Conservation (phyloP, 805 yeast species). For the Lipomyces mesembrius region DNA sequence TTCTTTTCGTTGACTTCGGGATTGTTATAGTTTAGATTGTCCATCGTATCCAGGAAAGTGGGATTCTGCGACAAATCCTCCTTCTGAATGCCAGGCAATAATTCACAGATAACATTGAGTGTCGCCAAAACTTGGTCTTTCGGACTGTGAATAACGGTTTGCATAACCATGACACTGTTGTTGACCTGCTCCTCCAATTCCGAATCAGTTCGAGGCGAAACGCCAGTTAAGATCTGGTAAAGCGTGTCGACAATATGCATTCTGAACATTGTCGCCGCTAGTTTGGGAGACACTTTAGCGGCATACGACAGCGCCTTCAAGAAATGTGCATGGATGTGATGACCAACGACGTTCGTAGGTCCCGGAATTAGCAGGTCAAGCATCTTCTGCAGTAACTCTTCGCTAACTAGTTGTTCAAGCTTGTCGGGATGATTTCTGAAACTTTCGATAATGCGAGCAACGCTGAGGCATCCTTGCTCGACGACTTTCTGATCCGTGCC, state of each 20-base stretch:
- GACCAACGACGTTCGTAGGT: constrained; percentile 27
- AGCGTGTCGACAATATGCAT: constrained; percentile 56
- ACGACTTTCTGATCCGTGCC: constrained; percentile 62
- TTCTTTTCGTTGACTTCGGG: constrained; percentile 39
- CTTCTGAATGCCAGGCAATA: constrained; percentile 56
- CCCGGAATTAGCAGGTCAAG: constrained; percentile 27
- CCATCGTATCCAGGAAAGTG: constrained; percentile 3
- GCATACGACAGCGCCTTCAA: constrained; percentile 51
- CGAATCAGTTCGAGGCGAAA: constrained; percentile 45
- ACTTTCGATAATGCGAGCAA: constrained; percentile 61
- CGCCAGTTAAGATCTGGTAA: constrained; percentile 56
- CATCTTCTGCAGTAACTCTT: constrained; percentile 44
- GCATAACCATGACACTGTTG: constrained; percentile 55
- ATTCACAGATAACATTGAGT: constrained; percentile 58
- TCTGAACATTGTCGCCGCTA: constrained; percentile 53
- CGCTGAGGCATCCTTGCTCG: constrained; percentile 68
- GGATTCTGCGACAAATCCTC: constrained; percentile 38
- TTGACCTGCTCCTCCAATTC: constrained; percentile 42
- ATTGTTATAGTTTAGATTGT: constrained; percentile 3
- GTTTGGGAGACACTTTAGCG: constrained; percentile 52
- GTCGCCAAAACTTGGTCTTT: constrained; percentile 63
- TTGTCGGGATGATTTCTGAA: constrained; percentile 52
- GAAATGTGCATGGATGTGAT: constrained; percentile 25
- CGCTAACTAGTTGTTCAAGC: constrained; percentile 53
- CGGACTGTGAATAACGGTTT: constrained; percentile 73